Percentiles rank a stretch among this genome's conserved stretches.
Conservation (phyloP, 1,284 basidiomycete genomes). For the Thelephora terrestris region DNA sequence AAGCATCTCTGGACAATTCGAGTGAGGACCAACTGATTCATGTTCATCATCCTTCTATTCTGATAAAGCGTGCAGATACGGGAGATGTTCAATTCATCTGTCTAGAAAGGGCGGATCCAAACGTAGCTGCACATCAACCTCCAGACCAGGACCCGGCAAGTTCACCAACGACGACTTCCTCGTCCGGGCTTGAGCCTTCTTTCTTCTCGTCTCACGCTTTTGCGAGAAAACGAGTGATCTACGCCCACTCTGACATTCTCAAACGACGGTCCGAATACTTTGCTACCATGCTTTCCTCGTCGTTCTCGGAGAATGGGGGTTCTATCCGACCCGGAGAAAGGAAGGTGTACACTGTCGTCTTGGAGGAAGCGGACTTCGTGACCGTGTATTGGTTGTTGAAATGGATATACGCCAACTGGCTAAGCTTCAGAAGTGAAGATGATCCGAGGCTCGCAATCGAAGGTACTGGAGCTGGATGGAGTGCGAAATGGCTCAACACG, state of each 20-base stretch:
- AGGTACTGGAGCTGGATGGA: constrained; percentile 53
- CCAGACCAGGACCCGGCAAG: constrained; percentile 6
- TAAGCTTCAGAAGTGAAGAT: constrained; percentile 53
- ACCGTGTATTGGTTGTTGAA: constrained; percentile 80
- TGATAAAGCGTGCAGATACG: constrained; percentile 25
- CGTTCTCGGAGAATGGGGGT: constrained; percentile 49
- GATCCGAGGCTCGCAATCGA: constrained; percentile 55
- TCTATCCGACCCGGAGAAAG: constrained; percentile 32
- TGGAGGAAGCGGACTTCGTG: constrained; percentile 76
- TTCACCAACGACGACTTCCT: constrained; percentile 20
- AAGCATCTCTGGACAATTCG: constrained; percentile 52
- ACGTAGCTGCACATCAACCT: constrained; percentile 13
- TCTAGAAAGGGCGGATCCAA: constrained; percentile 42
- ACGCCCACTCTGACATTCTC: constrained; percentile 75
- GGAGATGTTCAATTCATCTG: constrained; percentile 60
- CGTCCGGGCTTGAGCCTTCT: constrained; percentile 23
- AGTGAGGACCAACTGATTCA: constrained; percentile 33
- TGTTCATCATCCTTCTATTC: constrained; percentile 8
- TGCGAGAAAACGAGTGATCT: constrained; percentile 62
- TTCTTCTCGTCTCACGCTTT: constrained; percentile 33
- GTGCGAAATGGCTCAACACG: constrained; percentile 42
- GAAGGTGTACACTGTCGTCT: constrained; percentile 55
- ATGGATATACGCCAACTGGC: constrained; percentile 73
- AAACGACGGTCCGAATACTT: constrained; percentile 72
- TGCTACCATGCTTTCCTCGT: constrained; percentile 64